phyloP scores from a whole-genome alignment of 2,329 filamentous ascomycete species.

The Parastagonospora avenae region DNA sequence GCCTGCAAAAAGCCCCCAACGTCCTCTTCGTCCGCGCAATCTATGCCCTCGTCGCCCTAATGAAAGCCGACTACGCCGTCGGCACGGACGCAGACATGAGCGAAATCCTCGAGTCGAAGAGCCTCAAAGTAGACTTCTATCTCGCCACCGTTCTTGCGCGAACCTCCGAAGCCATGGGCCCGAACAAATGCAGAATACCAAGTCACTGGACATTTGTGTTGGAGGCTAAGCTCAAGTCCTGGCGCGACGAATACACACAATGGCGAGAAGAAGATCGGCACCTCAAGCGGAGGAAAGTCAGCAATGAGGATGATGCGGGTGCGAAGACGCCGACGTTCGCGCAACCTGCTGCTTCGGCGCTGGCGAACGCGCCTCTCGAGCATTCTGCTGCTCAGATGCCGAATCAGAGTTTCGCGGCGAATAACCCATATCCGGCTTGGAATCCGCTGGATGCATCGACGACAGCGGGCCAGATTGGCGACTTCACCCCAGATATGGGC shows the following conservation, averaged over 20 bases:
- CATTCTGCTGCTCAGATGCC: conserved; percentile 3
- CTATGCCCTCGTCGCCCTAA: conserved; percentile 38
- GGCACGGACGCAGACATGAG: conserved; percentile 41
- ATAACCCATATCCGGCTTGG: conserved; percentile 16
- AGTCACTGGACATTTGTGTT: conserved; percentile 39
- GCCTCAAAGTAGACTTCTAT: conserved; percentile 39
- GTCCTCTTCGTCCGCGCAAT: conserved; percentile 39
- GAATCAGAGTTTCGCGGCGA: conserved; percentile 9
- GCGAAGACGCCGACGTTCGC: conserved; percentile 10
- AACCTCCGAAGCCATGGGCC: conserved; percentile 31
- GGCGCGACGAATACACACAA: conserved; percentile 37
- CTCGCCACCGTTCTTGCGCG: conserved; percentile 29
- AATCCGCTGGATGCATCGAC: conserved; percentile 4
- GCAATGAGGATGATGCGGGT: not conserved
- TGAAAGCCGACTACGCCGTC: conserved; percentile 44
- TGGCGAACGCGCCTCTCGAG: not conserved
- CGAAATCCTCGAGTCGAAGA: conserved; percentile 38
- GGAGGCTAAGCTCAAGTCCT: conserved; percentile 36
- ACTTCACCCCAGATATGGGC: conserved; percentile 32
- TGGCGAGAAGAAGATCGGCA: conserved; percentile 35
- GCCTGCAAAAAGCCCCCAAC: conserved; percentile 33
- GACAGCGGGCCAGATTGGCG: conserved; percentile 5
- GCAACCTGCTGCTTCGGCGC: not conserved
- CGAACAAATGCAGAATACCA: conserved; percentile 38
- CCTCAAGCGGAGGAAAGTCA: conserved; percentile 26